A percentile compares a stretch with the other conserved stretches of the same genome.
Evolutionary conservation across 352 stramenopile species (phyloP).

Genomic region (Globisporangium middletonii): DNA sequence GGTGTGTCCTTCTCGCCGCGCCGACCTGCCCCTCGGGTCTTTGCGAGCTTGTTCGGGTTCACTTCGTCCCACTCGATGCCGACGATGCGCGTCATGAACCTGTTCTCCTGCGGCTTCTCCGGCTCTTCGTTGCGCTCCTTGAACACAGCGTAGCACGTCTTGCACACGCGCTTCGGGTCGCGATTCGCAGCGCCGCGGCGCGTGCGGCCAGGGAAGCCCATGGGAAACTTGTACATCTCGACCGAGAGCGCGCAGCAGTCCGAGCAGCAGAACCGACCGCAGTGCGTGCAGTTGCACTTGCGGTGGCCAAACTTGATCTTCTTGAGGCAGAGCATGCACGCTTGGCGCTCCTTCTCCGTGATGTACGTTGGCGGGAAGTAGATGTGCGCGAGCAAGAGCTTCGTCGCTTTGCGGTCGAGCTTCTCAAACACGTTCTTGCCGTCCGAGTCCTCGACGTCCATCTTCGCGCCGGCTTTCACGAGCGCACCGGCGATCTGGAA

Average conservation of each 20-base stretch:
- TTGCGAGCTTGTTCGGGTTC: slow-evolving; percentile 81
- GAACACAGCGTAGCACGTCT: slow-evolving; percentile 83
- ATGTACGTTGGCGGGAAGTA: slow-evolving; percentile 87
- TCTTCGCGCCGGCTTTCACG: slow-evolving; percentile 77
- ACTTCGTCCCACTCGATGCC: slow-evolving; percentile 87
- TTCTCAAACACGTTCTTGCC: slow-evolving; percentile 86
- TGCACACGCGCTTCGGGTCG: slow-evolving; percentile 77
- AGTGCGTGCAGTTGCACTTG: slow-evolving; percentile 86
- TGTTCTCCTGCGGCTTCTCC: slow-evolving; percentile 49
- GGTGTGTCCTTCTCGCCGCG: slow-evolving; percentile 42
- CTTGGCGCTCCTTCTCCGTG: slow-evolving; percentile 73
- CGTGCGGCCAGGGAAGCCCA: slow-evolving; percentile 76
- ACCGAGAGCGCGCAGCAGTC: slow-evolving; percentile 62
- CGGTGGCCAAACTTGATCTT: slow-evolving; percentile 85
- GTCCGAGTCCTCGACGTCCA: slow-evolving; percentile 83
- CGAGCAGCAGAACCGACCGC: slow-evolving; percentile 64
- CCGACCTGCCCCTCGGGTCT: slow-evolving; percentile 34
- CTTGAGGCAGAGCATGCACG: slow-evolving; percentile 84
- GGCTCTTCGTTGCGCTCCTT: slow-evolving; percentile 72
- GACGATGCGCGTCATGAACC: slow-evolving; percentile 77
- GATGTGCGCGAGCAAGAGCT: slow-evolving; percentile 73
- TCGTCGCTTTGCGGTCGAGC: slow-evolving; percentile 60
- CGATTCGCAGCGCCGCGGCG: slow-evolving; percentile 52
- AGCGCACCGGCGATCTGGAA: slow-evolving; percentile 78
- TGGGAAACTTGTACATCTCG: slow-evolving; percentile 78